Percentiles rank a stretch among this genome's conserved stretches.
Conservation (phyloP, 2,329 filamentous ascomycete species). For the Colletotrichum destructivum region DNA sequence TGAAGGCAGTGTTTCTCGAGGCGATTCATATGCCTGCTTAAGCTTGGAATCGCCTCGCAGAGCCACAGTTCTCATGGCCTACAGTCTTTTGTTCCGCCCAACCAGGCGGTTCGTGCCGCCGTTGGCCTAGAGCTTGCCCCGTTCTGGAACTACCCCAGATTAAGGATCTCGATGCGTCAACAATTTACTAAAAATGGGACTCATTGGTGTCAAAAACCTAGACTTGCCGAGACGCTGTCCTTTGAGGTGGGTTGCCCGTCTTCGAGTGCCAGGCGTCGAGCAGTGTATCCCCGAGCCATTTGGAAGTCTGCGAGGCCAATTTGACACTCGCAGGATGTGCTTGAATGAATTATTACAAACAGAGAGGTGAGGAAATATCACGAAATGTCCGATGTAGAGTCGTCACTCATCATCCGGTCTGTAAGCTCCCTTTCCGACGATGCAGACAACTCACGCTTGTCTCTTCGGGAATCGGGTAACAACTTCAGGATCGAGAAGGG, state of each 20-base stretch:
- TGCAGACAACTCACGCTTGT: background rate
- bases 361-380: too few species aligned
- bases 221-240: background rate
- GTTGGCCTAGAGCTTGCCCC: constrained; percentile 21
- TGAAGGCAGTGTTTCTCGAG: background rate
- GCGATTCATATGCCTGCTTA: background rate
- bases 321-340: background rate
- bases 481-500: background rate
- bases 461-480: background rate
- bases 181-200: background rate
- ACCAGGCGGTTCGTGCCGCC: constrained; percentile 19
- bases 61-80: background rate
- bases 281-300: background rate
- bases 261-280: background rate
- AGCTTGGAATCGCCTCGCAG: background rate
- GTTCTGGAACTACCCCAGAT: constrained; percentile 7
- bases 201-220: too few species aligned
- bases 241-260: background rate
- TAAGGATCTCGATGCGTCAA: background rate
- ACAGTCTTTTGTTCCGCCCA: background rate
- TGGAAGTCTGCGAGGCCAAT: too few species aligned
- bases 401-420: background rate
- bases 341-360: background rate
- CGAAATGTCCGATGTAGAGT: background rate
- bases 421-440: background rate